Conservation (phyloP, 192 early-diverging fungal species). For the Blastocladiella britannica region DNA sequence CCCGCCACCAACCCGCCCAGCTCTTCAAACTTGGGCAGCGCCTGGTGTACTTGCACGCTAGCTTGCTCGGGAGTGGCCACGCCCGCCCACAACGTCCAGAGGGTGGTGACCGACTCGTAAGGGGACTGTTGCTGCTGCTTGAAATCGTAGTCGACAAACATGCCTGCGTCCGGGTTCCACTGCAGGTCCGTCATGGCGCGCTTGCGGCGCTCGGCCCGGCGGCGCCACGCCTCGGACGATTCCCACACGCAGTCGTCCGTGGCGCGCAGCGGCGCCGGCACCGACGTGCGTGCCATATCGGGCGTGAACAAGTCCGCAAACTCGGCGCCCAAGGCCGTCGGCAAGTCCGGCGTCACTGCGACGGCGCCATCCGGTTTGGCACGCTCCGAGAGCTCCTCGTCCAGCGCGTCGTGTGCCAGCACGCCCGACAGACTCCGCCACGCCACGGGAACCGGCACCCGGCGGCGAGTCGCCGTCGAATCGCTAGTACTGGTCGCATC, state of each 20-base stretch:
- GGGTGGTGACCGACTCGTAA: slow-evolving; percentile 75
- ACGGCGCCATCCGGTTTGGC: slow-evolving; percentile 14
- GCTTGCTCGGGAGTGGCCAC: slow-evolving; percentile 58
- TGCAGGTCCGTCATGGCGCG: slow-evolving; percentile 53
- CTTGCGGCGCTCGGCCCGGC: slow-evolving; percentile 36
- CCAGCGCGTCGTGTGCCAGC: slow-evolving; percentile 19
- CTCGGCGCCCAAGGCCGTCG: background rate
- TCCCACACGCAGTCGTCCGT: slow-evolving; percentile 1
- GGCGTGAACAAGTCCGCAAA: slow-evolving; percentile 3
- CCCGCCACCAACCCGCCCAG: slow-evolving; percentile 78
- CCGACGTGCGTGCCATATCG: slow-evolving; percentile 15
- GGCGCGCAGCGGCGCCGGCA: background rate
- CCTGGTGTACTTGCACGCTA: slow-evolving; percentile 39
- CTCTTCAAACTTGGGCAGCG: slow-evolving; percentile 68
- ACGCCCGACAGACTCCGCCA: background rate
- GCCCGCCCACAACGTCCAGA: slow-evolving; percentile 85
- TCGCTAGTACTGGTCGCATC: no score
- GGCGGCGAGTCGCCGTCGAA: no score
- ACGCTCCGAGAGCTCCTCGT: slow-evolving; percentile 25
- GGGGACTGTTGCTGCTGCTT: slow-evolving; percentile 30
- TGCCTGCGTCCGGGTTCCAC: slow-evolving; percentile 55
- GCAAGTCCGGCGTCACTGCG: background rate
- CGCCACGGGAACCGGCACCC: background rate
- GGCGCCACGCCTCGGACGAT: slow-evolving; percentile 34
- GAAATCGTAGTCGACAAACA: slow-evolving; percentile 88